Percentiles rank a stretch among this genome's conserved stretches.
Evolutionary conservation across 805 yeast species (phyloP).

Genomic region (Hanseniaspora vineae): DNA sequence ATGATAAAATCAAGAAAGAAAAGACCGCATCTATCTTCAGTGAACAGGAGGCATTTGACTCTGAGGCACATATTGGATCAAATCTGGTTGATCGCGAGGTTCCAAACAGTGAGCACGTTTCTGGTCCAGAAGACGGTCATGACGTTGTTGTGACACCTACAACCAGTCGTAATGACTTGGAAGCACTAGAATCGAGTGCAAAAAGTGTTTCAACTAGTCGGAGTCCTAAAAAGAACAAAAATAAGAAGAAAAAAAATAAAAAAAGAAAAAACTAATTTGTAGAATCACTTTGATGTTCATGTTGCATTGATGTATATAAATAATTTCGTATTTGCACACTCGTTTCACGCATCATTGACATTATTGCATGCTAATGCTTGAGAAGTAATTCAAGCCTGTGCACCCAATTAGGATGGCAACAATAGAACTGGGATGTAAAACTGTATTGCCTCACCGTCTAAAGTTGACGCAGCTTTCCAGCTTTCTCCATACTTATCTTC

Average conservation of each 20-base stretch:
- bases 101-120: too few relatives aligned
- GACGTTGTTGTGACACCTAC: not conserved
- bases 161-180: not conserved
- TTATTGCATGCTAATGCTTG: not conserved
- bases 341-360: not conserved
- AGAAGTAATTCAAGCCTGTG: not conserved
- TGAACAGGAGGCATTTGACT: too few relatives aligned
- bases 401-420: constrained; percentile 23
- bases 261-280: not conserved
- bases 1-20: too few relatives aligned
- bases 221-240: not conserved
- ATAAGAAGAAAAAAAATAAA: not conserved
- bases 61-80: too few relatives aligned
- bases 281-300: not conserved
- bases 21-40: too few relatives aligned
- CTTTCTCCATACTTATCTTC: constrained; percentile 27
- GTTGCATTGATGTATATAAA: not conserved
- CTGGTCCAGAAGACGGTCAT: not conserved
- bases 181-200: not conserved
- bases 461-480: constrained; percentile 20
- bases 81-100: too few relatives aligned
- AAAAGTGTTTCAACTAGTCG: not conserved
- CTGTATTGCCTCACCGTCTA: constrained; percentile 29
- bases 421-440: constrained; percentile 34
- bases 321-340: not conserved